phyloP scores from a whole-genome alignment of 108 stramenopile species.

The Discostella pseudostelligera region DNA sequence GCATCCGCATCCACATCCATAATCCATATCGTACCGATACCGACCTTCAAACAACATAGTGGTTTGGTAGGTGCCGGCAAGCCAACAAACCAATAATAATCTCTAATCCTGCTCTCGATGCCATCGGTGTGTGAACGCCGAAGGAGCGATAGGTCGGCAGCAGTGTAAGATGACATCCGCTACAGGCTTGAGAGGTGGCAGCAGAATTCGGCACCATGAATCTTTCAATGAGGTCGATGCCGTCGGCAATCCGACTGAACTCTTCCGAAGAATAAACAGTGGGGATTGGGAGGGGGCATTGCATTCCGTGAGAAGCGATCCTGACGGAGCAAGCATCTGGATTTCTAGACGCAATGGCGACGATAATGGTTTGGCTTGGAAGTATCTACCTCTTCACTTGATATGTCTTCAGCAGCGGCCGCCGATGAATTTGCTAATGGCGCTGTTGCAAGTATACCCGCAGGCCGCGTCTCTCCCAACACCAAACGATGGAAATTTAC shows the following conservation, averaged over 20 bases:
- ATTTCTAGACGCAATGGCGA: conserved; percentile 27
- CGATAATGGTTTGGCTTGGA: conserved; percentile 37
- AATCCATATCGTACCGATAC: too few relatives aligned
- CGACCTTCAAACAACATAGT: too few relatives aligned
- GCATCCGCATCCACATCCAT: too few relatives aligned
- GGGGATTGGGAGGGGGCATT: conserved; percentile 47
- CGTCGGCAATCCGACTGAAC: conserved; percentile 44
- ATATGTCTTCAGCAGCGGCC: conserved; percentile 49
- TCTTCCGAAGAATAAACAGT: conserved; percentile 52
- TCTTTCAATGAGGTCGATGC: conserved; percentile 41
- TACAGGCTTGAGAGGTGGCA: background rate
- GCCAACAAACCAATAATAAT: too few relatives aligned
- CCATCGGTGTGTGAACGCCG: too few relatives aligned
- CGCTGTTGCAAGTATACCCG: conserved; percentile 37
- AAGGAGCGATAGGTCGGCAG: too few relatives aligned
- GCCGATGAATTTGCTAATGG: conserved; percentile 31
- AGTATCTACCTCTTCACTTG: conserved; percentile 52
- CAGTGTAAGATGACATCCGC: background rate
- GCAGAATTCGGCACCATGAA: background rate
- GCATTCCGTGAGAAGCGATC: conserved; percentile 13
- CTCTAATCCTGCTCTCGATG: too few relatives aligned
- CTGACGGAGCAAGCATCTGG: conserved; percentile 46
- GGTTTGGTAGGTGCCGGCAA: too few relatives aligned
- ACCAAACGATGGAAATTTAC: conserved; percentile 51
- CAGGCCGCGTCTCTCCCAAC: conserved; percentile 37